Percentiles rank a stretch among this genome's conserved stretches.
These are phyloP conservation scores for Hypoxylon fragiforme DNA, from an alignment of 495 filamentous ascomycete species.

Conservation along the genomic window DNA sequence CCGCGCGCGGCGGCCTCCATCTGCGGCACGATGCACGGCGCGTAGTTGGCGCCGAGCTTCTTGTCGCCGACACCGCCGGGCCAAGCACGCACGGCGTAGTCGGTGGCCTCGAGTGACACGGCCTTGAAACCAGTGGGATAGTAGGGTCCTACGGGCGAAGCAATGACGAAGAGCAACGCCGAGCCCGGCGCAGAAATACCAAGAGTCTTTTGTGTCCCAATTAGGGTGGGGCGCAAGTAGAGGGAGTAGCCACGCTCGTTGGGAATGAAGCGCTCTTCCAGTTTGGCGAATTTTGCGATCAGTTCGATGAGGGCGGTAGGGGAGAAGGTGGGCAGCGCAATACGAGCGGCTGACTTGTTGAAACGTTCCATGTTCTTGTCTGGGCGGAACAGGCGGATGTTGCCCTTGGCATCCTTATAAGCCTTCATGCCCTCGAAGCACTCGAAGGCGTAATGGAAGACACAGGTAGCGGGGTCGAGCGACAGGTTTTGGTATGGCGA, in stretches of 20 bases:
- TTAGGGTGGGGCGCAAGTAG: slow-evolving; percentile 94
- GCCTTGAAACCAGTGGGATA: slow-evolving; percentile 98
- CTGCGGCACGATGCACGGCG: slow-evolving; percentile 92
- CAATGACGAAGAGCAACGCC: slow-evolving; percentile 90
- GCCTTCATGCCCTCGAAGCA: slow-evolving; percentile 99
- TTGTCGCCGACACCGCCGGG: slow-evolving; percentile 95
- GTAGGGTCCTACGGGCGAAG: slow-evolving; percentile 95
- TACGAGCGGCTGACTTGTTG: slow-evolving; percentile 85
- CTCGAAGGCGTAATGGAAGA: slow-evolving; percentile 97
- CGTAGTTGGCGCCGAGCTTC: slow-evolving; percentile 98
- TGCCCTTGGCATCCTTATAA: slow-evolving; percentile 76
- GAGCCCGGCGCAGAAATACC: slow-evolving; percentile 89
- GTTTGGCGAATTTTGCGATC: slow-evolving; percentile 73
- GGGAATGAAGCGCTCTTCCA: slow-evolving; percentile 90
- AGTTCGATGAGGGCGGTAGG: slow-evolving; percentile 71
- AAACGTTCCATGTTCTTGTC: slow-evolving; percentile 94
- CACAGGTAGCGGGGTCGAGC: slow-evolving; percentile 93
- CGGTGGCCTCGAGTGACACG: slow-evolving; percentile 86
- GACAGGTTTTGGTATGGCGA: slow-evolving; percentile 95
- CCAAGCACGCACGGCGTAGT: slow-evolving; percentile 96
- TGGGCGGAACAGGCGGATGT: slow-evolving; percentile 87
- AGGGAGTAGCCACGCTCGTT: slow-evolving; percentile 82
- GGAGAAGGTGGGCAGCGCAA: slow-evolving; percentile 86
- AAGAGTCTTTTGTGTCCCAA: slow-evolving; percentile 91
- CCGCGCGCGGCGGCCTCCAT: slow-evolving; percentile 84